phyloP scores from a whole-genome alignment of 2,329 filamentous ascomycete species.

The Exophiala sp. region DNA sequence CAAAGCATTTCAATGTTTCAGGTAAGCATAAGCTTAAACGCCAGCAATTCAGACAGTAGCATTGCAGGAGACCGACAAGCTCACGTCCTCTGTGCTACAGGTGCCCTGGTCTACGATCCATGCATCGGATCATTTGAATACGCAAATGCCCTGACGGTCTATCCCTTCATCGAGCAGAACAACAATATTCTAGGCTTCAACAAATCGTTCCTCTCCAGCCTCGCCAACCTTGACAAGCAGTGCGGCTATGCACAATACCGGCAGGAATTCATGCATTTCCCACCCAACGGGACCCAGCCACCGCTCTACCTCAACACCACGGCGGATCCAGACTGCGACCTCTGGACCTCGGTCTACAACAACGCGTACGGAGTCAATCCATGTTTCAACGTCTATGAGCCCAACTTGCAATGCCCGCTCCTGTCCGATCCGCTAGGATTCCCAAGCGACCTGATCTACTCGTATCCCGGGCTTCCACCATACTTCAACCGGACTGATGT shows the following conservation, averaged over 20 bases:
- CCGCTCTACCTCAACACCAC: conserved; percentile 19
- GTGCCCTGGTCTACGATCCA: conserved; percentile 22
- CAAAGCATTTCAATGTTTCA: conserved; percentile 47
- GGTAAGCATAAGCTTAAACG: conserved; percentile 32
- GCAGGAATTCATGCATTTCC: conserved; percentile 23
- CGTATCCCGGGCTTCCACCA: conserved; percentile 54
- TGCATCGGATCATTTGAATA: conserved; percentile 23
- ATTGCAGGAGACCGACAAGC: neutral
- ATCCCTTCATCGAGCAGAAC: conserved; percentile 19
- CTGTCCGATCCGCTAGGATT: conserved; percentile 65
- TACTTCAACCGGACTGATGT: conserved; percentile 69
- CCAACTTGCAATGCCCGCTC: conserved; percentile 65
- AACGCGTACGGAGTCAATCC: conserved; percentile 50
- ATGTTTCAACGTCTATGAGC: conserved; percentile 71
- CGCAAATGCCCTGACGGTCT: conserved; percentile 11
- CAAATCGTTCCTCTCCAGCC: conserved; percentile 11
- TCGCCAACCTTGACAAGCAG: conserved; percentile 16
- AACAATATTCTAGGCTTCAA: conserved; percentile 26
- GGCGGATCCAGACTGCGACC: conserved; percentile 19
- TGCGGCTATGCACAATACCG: conserved; percentile 22
- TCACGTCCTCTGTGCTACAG: neutral
- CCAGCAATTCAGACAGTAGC: neutral
- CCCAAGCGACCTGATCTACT: conserved; percentile 57
- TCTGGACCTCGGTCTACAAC: conserved; percentile 32
- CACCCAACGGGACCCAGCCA: conserved; percentile 23